These are phyloP conservation scores for Pholiota microspora DNA, from an alignment of 768 basidiomycete genomes.

Conservation along the genomic window DNA sequence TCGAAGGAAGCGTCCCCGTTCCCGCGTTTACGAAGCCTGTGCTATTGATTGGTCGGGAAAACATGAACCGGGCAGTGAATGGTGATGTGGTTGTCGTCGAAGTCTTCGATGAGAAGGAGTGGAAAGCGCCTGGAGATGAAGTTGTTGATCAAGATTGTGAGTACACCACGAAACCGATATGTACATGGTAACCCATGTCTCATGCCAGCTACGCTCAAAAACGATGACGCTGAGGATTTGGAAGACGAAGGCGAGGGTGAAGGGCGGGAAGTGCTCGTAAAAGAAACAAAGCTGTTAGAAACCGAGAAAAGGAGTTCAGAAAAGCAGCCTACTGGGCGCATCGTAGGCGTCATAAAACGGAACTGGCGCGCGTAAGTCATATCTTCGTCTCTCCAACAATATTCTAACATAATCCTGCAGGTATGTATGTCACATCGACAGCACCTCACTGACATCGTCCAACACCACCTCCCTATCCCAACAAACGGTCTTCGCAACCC, in stretches of 20 bases:
- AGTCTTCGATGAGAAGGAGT: constrained; percentile 81
- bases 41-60: constrained; percentile 82
- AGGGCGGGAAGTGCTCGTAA: constrained; percentile 34
- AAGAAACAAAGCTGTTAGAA: constrained; percentile 40
- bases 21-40: constrained; percentile 75
- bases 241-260: constrained; percentile 52
- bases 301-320: constrained; percentile 45
- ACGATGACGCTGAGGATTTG: constrained; percentile 84
- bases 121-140: constrained; percentile 90
- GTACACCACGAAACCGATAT: constrained; percentile 18
- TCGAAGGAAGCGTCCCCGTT: constrained; percentile 88
- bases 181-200: not conserved
- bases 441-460: constrained; percentile 78
- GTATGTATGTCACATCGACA: constrained; percentile 94
- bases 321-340: constrained; percentile 86
- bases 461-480: constrained; percentile 76
- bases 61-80: constrained; percentile 94
- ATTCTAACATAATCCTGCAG: constrained; percentile 32
- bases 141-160: constrained; percentile 91
- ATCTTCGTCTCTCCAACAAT: constrained; percentile 3
- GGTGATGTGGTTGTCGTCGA: constrained; percentile 93
- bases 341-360: constrained; percentile 91
- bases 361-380: constrained; percentile 88
- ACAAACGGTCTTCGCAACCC: constrained; percentile 93
- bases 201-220: constrained; percentile 67